Conservation (phyloP, 169 alveolate species). For the Cryptosporidium muris region DNA sequence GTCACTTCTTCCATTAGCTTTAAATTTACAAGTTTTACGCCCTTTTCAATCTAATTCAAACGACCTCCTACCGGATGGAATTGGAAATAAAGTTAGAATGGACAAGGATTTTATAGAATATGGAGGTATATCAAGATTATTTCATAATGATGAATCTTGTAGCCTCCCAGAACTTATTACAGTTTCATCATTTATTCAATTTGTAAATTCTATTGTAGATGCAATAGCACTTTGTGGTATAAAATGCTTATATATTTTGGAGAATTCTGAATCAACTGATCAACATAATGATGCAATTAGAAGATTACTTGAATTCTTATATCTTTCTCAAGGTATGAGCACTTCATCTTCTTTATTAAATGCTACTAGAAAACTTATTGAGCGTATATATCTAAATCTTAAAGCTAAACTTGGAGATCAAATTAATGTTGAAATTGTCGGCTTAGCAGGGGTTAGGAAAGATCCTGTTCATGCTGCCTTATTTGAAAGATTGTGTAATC, state of each 20-base stretch:
- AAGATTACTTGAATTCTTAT: constrained; percentile 59
- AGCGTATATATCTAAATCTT: constrained; percentile 39
- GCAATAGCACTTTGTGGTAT: constrained; percentile 50
- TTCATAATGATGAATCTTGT: constrained; percentile 42
- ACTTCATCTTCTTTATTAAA: constrained; percentile 33
- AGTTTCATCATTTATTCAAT: constrained; percentile 28
- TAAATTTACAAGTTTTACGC: constrained; percentile 33
- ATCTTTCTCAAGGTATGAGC: constrained; percentile 68
- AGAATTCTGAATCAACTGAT: constrained; percentile 44
- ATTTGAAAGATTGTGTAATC: constrained; percentile 58
- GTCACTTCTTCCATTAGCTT: constrained; percentile 21
- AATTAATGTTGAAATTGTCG: constrained; percentile 63
- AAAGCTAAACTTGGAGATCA: constrained; percentile 68
- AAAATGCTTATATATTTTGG: constrained; percentile 45
- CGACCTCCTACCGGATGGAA: constrained; percentile 10
- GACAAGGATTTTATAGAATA: constrained; percentile 20
- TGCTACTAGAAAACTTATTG: constrained; percentile 51
- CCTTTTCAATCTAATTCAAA: constrained; percentile 19
- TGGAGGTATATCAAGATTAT: constrained; percentile 36
- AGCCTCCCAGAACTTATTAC: constrained; percentile 63
- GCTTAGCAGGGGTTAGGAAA: constrained; percentile 55
- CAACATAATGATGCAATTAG: constrained; percentile 63
- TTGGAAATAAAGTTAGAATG: neutral
- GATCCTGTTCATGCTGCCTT: constrained; percentile 60
- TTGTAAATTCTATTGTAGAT: constrained; percentile 40